Percentiles rank a stretch among this genome's conserved stretches.
Evolutionary conservation across 495 filamentous ascomycete genomes (phyloP).

Genomic region (Cetradonia linearis): DNA sequence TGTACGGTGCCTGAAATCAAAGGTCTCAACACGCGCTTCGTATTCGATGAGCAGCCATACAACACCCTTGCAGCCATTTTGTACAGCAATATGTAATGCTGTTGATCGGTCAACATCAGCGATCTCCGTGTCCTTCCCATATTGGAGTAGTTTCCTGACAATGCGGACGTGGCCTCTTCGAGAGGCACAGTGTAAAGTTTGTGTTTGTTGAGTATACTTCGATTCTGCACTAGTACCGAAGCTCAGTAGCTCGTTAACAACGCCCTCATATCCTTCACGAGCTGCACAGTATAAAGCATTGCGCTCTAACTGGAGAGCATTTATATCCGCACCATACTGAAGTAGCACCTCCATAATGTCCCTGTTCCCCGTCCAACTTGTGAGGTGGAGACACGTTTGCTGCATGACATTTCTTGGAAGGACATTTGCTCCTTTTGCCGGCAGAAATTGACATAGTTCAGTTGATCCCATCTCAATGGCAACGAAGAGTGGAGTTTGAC

Average conservation of each 20-base stretch:
- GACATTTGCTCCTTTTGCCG: neutral
- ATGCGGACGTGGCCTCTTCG: neutral
- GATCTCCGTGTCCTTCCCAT: neutral
- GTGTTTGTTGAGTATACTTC: neutral
- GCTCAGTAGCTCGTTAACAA: neutral
- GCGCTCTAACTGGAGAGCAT: neutral
- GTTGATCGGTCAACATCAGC: neutral
- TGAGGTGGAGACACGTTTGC: neutral
- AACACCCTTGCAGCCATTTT: neutral
- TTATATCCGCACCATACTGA: neutral
- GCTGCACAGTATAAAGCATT: neutral
- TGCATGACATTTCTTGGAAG: neutral
- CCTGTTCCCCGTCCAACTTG: neutral
- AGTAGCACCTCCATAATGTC: neutral
- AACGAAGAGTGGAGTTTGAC: neutral
- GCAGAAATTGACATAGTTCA: neutral
- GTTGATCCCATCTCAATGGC: neutral
- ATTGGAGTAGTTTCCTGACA: neutral
- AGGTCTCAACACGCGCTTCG: neutral
- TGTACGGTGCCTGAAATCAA: neutral
- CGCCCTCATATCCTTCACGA: neutral
- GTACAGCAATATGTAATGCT: neutral
- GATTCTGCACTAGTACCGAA: neutral
- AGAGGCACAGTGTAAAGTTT: neutral
- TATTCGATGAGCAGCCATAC: neutral